phyloP scores from a whole-genome alignment of 1,139 yeast species.

The Nematodospora anomalae region DNA sequence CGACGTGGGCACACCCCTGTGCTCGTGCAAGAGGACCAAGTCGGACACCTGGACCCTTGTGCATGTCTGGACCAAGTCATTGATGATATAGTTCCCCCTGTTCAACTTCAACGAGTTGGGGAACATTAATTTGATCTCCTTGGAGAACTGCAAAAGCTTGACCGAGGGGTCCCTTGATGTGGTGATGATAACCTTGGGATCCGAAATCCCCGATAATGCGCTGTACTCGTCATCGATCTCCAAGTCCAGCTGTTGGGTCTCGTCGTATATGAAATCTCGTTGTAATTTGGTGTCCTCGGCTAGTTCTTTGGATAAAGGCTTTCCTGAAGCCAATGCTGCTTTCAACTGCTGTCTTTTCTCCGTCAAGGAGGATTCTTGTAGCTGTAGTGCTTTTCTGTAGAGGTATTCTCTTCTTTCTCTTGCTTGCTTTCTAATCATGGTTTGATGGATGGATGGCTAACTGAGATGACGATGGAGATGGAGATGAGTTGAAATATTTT shows the following conservation, averaged over 20 bases:
- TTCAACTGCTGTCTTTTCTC: conserved; percentile 86
- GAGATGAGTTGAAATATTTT: neutral
- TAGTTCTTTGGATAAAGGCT: conserved; percentile 82
- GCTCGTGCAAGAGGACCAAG: conserved; percentile 85
- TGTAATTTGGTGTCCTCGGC: conserved; percentile 85
- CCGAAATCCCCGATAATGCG: conserved; percentile 81
- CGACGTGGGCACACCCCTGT: conserved; percentile 97
- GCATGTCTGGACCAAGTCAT: conserved; percentile 84
- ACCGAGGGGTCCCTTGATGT: conserved; percentile 92
- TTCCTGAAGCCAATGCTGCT: conserved; percentile 88
- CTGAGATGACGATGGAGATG: too few relatives aligned
- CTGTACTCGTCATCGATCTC: conserved; percentile 84
- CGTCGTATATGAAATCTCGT: conserved; percentile 82
- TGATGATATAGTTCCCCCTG: conserved; percentile 89
- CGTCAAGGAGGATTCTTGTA: conserved; percentile 83
- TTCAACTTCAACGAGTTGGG: conserved; percentile 89
- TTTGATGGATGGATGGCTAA: conserved; percentile 1
- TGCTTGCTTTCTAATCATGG: conserved; percentile 83
- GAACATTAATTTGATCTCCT: conserved; percentile 83
- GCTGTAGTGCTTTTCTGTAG: conserved; percentile 82
- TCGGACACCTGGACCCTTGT: conserved; percentile 71
- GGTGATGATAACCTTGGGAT: conserved; percentile 91
- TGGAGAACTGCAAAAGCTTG: conserved; percentile 83
- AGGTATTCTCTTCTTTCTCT: conserved; percentile 93
- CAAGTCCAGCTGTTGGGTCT: conserved; percentile 54